phyloP scores from a whole-genome alignment of 495 filamentous ascomycete species.

The Aspergillus bertholletiae region DNA sequence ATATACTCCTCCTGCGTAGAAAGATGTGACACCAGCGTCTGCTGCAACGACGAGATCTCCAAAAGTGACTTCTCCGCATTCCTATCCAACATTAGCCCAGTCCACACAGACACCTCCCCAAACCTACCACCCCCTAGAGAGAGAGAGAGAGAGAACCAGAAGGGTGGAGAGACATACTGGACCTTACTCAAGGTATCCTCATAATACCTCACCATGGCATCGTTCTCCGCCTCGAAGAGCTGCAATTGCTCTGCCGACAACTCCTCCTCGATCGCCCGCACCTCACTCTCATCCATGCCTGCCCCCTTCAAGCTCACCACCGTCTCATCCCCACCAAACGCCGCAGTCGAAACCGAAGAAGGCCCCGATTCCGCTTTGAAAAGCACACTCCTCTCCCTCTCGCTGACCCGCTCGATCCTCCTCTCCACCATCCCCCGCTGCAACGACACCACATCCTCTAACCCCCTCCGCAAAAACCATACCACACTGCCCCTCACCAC shows the following conservation, averaged over 20 bases:
- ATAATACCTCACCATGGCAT: conserved; percentile 86
- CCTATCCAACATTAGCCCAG: conserved; percentile 37
- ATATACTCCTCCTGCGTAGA: conserved; percentile 82
- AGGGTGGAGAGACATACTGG: conserved; percentile 53
- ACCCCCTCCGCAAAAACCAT: conserved; percentile 69
- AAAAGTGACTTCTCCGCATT: conserved; percentile 86
- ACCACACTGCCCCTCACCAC: conserved; percentile 75
- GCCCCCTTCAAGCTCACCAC: neutral
- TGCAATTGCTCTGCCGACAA: conserved; percentile 82
- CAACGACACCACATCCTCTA: conserved; percentile 71
- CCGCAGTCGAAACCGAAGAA: too few species aligned
- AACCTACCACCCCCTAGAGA: neutral
- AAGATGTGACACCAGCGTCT: conserved; percentile 80
- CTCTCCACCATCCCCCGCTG: conserved; percentile 92
- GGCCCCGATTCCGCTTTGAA: conserved; percentile 35
- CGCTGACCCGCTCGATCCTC: conserved; percentile 74
- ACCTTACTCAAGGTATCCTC: conserved; percentile 91
- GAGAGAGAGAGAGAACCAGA: conserved; percentile 1
- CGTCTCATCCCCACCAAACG: conserved; percentile 9
- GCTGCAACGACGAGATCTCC: conserved; percentile 91
- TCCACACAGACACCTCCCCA: neutral
- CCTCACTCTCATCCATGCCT: conserved; percentile 37
- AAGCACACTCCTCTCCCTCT: conserved; percentile 83
- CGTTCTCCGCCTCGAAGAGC: conserved; percentile 91
- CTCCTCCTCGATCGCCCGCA: conserved; percentile 52